Evolutionary conservation across 2,329 filamentous ascomycete species (phyloP).

Genomic region (Colletotrichum theobromicola): DNA sequence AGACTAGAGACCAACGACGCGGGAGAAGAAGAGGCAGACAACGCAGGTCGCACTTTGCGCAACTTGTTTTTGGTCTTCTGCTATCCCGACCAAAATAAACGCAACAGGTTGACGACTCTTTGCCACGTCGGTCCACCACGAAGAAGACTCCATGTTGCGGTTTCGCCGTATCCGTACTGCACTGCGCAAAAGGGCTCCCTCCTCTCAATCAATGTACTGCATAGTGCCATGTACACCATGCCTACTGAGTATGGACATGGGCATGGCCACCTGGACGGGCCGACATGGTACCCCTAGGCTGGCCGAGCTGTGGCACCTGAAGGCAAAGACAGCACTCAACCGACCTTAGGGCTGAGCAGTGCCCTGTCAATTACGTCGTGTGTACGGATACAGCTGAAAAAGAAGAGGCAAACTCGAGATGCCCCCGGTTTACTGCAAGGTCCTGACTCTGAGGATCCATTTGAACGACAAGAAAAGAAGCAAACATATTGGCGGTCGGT

Average conservation of each 20-base stretch:
- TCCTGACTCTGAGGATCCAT: background rate
- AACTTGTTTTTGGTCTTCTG: background rate
- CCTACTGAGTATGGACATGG: background rate
- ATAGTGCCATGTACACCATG: background rate
- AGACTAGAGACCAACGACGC: background rate
- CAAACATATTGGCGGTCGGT: background rate
- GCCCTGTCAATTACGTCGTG: constrained; percentile 1
- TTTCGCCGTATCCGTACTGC: background rate
- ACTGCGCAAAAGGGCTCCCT: background rate
- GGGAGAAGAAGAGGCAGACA: background rate
- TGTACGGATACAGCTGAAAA: background rate
- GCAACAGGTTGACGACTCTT: constrained; percentile 7
- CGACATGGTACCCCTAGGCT: background rate
- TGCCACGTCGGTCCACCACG: constrained; percentile 1
- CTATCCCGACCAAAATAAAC: background rate
- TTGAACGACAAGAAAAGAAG: background rate
- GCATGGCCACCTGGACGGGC: background rate
- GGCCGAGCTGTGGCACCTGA: background rate
- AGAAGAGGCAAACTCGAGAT: background rate
- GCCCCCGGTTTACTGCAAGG: background rate
- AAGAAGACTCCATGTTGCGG: background rate
- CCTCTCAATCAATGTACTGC: background rate
- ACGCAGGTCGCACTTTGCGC: background rate
- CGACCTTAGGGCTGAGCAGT: constrained; percentile 16
- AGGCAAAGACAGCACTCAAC: background rate